Percentiles rank a stretch among this genome's conserved stretches.
Evolutionary conservation across 164 flowering plant genomes (phyloP).

Genomic region (Vitis vinifera): ASM3070453v1 NC_081811.1:21868001-21868500

Average conservation of each 20-base stretch:
- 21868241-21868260: conserved; percentile 78
- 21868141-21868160: too few species aligned
- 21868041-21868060: too few species aligned
- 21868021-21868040: too few species aligned
- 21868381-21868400: neutral
- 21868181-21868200: too few species aligned
- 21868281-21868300: conserved; percentile 65
- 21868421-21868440: neutral
- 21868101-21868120: too few species aligned
- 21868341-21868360: conserved; percentile 85
- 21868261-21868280: conserved; percentile 74
- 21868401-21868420: neutral
- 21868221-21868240: conserved; percentile 43
- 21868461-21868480: conserved; percentile 92
- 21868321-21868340: conserved; percentile 58
- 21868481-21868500: conserved; percentile 58
- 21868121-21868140: too few species aligned
- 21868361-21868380: neutral
- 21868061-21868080: too few species aligned
- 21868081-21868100: too few species aligned
- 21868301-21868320: conserved; percentile 52
- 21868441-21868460: conserved; percentile 68
- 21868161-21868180: too few species aligned
- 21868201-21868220: neutral
- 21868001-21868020: too few species aligned